Evolutionary conservation across 441 rosid genomes (phyloP).

Genomic region (Erodium texanum): DNA sequence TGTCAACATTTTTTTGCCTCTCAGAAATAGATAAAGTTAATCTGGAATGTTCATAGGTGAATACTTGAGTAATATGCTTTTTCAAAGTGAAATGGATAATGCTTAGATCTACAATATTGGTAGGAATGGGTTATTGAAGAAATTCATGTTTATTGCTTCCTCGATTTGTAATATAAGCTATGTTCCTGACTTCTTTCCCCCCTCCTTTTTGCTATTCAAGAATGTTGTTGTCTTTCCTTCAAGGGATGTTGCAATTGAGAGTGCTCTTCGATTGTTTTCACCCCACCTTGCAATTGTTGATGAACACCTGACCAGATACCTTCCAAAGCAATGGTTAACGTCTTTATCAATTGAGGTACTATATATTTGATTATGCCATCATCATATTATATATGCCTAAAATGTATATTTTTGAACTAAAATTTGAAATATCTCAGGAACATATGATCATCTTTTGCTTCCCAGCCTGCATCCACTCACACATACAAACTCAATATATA

Average conservation of each 20-base stretch:
- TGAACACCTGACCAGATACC: slow-evolving; percentile 67
- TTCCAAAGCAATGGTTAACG: slow-evolving; percentile 85
- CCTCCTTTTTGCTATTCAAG: slow-evolving; percentile 29
- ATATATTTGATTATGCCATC: slow-evolving; percentile 6
- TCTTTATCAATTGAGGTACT: slow-evolving; percentile 73
- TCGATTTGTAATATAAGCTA: slow-evolving; percentile 10
- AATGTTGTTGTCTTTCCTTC: slow-evolving; percentile 87
- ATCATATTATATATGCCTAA: not conserved
- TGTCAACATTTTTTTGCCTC: not conserved
- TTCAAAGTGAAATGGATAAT: not conserved
- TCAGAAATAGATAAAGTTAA: not conserved
- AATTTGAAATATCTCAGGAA: not conserved
- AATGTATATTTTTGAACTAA: not conserved
- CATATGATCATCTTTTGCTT: too few relatives aligned
- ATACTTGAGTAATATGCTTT: not conserved
- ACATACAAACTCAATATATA: not conserved
- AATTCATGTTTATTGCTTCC: not conserved
- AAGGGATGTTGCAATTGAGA: slow-evolving; percentile 81
- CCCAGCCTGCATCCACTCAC: not conserved
- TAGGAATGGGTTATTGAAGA: not conserved
- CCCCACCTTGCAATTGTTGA: slow-evolving; percentile 91
- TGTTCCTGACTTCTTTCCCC: slow-evolving; percentile 27
- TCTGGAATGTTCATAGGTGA: not conserved
- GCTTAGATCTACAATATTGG: not conserved
- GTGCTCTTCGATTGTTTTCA: slow-evolving; percentile 69